A percentile compares a stretch with the other conserved stretches of the same genome.
phyloP scores from a whole-genome alignment of 768 basidiomycete species.

The Lactarius hengduanensis region DNA sequence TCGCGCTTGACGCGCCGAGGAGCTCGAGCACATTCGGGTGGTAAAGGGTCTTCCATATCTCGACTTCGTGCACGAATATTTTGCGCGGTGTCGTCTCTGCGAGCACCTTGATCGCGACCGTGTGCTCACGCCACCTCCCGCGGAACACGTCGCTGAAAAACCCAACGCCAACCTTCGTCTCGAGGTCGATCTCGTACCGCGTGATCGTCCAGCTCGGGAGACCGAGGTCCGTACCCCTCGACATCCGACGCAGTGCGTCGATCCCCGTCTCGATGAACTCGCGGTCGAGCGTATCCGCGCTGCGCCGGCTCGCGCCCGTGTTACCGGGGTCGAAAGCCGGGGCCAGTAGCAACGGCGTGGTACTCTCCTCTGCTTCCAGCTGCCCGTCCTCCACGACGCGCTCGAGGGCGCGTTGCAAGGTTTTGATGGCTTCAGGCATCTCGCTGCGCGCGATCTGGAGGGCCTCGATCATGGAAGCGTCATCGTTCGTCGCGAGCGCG shows the following conservation, averaged over 20 bases:
- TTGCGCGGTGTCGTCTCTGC: slow-evolving; percentile 56
- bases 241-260: slow-evolving; percentile 66
- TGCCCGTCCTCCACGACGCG: slow-evolving; percentile 39
- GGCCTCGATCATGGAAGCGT: slow-evolving; percentile 60
- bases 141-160: slow-evolving; percentile 77
- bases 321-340: not conserved
- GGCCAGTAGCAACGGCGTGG: not conserved
- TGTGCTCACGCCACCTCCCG: slow-evolving; percentile 66
- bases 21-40: slow-evolving; percentile 73
- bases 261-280: slow-evolving; percentile 74
- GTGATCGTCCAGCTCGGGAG: slow-evolving; percentile 81
- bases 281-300: slow-evolving; percentile 54
- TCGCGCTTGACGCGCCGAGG: slow-evolving; percentile 73
- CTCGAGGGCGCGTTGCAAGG: slow-evolving; percentile 68
- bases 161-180: slow-evolving; percentile 65
- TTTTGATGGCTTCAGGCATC: slow-evolving; percentile 80
- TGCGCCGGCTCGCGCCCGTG: slow-evolving; percentile 16
- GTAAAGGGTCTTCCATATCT: slow-evolving; percentile 65
- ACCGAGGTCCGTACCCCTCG: slow-evolving; percentile 34
- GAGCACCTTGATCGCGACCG: slow-evolving; percentile 73
- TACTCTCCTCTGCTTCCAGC: slow-evolving; percentile 29
- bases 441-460: slow-evolving; percentile 63
- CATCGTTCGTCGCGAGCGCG: slow-evolving; percentile 56
- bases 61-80: slow-evolving; percentile 68
- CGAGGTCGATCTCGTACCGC: slow-evolving; percentile 73